Conservation (phyloP, 768 basidiomycete species). For the Rhizopogon vesiculosus region DNA sequence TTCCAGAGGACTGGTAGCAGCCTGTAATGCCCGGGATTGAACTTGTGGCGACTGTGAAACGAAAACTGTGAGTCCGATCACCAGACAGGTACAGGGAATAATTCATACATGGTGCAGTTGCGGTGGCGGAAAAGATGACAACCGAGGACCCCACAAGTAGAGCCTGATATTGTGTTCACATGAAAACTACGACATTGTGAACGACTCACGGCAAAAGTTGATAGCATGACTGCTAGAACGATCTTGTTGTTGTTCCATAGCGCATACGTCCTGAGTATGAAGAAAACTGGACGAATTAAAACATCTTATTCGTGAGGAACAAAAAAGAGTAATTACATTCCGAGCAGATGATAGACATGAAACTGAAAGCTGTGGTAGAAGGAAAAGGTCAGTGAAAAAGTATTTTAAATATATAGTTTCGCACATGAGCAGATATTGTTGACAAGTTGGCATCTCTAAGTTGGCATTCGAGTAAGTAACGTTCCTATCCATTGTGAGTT, state of each 20-base stretch:
- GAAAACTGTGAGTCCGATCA: not conserved
- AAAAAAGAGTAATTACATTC: not conserved
- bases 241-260: conserved; percentile 1
- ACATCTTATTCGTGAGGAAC: not conserved
- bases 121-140: not conserved
- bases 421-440: conserved; percentile 1
- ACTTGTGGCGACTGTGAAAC: not conserved
- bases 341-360: not conserved
- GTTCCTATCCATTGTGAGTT: too few species aligned
- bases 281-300: not conserved
- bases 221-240: not conserved
- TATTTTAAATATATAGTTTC: not conserved
- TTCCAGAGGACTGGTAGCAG: not conserved
- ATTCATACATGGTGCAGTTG: not conserved
- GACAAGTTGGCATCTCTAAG: conserved; percentile 2
- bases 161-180: not conserved
- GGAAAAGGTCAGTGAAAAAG: not conserved
- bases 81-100: not conserved
- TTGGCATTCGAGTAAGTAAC: not conserved
- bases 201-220: conserved; percentile 1
- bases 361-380: not conserved
- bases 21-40: conserved; percentile 1
- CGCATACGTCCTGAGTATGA: conserved; percentile 4
- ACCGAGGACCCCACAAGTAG: not conserved
- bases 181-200: not conserved